Evolutionary conservation across 805 yeast species (phyloP).

Genomic region (Metschnikowia lochheadii): DNA sequence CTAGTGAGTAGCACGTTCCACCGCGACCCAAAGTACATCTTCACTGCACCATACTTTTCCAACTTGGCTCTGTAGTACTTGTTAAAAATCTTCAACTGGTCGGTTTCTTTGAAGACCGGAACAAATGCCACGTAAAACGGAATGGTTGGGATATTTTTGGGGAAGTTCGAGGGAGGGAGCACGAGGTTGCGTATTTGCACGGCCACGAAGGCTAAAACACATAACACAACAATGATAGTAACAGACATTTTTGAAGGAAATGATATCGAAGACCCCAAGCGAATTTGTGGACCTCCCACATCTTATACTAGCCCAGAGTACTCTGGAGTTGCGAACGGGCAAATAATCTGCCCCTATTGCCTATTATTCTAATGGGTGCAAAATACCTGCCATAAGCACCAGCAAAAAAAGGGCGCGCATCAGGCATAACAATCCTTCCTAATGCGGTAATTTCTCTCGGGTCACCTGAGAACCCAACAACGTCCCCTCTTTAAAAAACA

Average conservation of each 20-base stretch:
- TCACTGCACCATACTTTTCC: constrained; percentile 54
- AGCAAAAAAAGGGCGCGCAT: background rate
- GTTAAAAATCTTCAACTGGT: constrained; percentile 46
- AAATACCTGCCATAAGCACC: background rate
- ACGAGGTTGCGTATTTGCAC: constrained; percentile 16
- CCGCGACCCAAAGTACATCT: constrained; percentile 55
- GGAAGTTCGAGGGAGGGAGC: constrained; percentile 50
- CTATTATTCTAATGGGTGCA: background rate
- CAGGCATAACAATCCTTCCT: background rate
- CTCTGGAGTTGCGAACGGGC: background rate
- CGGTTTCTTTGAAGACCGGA: constrained; percentile 40
- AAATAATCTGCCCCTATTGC: background rate
- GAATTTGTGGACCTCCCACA: background rate
- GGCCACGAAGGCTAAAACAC: background rate
- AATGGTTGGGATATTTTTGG: constrained; percentile 53
- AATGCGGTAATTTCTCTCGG: background rate
- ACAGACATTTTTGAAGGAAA: background rate
- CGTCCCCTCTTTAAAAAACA: too few relatives aligned
- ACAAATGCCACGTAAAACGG: constrained; percentile 56
- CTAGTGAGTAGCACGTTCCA: constrained; percentile 55
- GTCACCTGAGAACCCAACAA: background rate
- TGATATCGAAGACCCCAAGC: too few relatives aligned
- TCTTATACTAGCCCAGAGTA: background rate
- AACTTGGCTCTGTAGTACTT: constrained; percentile 40
- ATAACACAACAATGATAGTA: background rate